Evolutionary conservation across 257 asterid species (phyloP).

Genomic region (Linderniella brevidens): DNA sequence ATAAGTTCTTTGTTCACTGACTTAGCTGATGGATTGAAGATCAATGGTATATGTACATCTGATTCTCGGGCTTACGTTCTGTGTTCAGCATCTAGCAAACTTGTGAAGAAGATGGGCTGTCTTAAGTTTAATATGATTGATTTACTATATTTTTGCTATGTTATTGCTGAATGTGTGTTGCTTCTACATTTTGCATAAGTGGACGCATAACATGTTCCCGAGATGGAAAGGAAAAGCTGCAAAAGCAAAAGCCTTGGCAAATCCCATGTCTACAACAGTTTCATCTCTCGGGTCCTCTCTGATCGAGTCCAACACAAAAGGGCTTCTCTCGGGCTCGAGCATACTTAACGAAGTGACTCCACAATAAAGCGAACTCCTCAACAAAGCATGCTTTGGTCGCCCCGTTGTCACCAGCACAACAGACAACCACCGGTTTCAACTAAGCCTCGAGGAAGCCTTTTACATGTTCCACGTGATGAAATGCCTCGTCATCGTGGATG

Average conservation of each 20-base stretch:
- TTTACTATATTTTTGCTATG: no score
- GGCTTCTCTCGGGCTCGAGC: slow-evolving; percentile 30
- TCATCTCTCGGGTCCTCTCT: slow-evolving; percentile 42
- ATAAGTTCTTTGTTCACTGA: no score
- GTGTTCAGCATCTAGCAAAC: no score
- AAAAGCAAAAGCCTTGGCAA: slow-evolving; percentile 25
- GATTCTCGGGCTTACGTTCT: no score
- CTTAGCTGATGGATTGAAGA: no score
- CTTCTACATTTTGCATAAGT: neutral
- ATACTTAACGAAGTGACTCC: slow-evolving; percentile 42
- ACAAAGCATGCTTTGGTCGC: slow-evolving; percentile 48
- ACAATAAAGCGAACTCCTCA: slow-evolving; percentile 39
- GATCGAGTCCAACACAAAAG: slow-evolving; percentile 25
- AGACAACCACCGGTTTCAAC: slow-evolving; percentile 52
- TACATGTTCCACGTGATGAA: slow-evolving; percentile 32
- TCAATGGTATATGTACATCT: no score
- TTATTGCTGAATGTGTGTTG: no score
- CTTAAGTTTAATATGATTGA: no score
- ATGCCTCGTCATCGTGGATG: slow-evolving; percentile 41
- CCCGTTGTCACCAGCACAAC: slow-evolving; percentile 34
- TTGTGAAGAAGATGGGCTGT: no score
- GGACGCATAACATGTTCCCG: slow-evolving; percentile 19
- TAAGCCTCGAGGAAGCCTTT: slow-evolving; percentile 59
- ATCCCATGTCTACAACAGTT: slow-evolving; percentile 29
- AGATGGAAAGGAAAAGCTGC: slow-evolving; percentile 37